A percentile compares a stretch with the other conserved stretches of the same genome.
Conservation (phyloP, 2,329 filamentous ascomycete genomes). For the Xylariaceae sp. region DNA sequence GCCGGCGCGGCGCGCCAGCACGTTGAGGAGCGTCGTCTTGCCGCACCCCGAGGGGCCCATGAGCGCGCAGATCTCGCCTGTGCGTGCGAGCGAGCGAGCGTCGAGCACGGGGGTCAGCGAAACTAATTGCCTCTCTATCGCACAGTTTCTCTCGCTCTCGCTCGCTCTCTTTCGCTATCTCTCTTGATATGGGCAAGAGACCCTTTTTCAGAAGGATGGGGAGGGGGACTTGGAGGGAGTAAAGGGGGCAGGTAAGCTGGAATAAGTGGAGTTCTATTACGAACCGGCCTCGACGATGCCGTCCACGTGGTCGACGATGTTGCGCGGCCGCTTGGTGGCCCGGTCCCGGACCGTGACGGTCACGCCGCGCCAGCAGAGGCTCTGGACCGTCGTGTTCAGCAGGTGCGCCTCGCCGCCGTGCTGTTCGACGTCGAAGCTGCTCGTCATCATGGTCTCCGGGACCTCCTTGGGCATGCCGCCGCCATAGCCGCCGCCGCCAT, state of each 20-base stretch:
- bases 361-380: conserved; percentile 58
- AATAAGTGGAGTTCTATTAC: conserved; percentile 5
- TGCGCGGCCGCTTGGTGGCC: conserved; percentile 53
- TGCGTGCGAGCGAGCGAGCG: conserved; percentile 1
- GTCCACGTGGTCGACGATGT: conserved; percentile 55
- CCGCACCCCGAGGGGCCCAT: conserved; percentile 72
- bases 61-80: conserved; percentile 66
- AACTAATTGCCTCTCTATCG: too few species aligned
- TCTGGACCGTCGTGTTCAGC: conserved; percentile 55
- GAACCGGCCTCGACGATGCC: conserved; percentile 57
- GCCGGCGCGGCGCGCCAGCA: conserved; percentile 59
- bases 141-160: too few species aligned
- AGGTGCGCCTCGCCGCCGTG: conserved; percentile 40
- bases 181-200: too few species aligned
- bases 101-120: conserved; percentile 6
- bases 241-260: too few species aligned
- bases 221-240: too few species aligned
- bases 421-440: conserved; percentile 19
- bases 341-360: conserved; percentile 67
- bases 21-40: conserved; percentile 79
- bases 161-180: too few species aligned
- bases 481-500: too few species aligned
- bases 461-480: neutral
- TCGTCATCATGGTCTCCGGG: neutral
- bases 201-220: too few species aligned